Evolutionary conservation across 345 rosid genomes (phyloP).

Genomic region (Chamaenerion angustifolium): DNA sequence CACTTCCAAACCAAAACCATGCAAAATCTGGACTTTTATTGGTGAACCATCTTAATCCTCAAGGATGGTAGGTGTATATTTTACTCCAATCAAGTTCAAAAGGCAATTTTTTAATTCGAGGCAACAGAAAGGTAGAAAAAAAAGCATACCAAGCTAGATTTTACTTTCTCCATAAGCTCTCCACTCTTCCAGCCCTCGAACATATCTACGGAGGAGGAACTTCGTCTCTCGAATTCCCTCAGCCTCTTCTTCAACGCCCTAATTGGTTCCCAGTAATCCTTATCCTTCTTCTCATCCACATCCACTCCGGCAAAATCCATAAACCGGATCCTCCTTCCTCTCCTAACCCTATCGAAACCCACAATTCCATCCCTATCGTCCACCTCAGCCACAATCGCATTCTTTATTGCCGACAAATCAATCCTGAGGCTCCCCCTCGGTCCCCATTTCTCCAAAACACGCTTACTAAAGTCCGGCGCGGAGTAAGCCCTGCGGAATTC

Average conservation of each 20-base stretch:
- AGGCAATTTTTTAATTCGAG: neutral
- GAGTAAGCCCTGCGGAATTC: constrained; percentile 89
- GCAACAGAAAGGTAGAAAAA: neutral
- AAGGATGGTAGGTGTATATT: neutral
- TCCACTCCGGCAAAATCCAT: constrained; percentile 8
- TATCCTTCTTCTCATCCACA: constrained; percentile 7
- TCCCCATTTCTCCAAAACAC: constrained; percentile 73
- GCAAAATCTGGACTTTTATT: too few relatives aligned
- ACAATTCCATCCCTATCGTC: constrained; percentile 25
- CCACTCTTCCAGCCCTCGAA: constrained; percentile 57
- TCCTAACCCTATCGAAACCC: constrained; percentile 33
- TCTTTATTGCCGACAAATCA: constrained; percentile 69
- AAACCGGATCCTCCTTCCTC: constrained; percentile 26
- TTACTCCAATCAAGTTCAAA: neutral
- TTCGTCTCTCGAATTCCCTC: constrained; percentile 75
- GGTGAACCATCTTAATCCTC: neutral
- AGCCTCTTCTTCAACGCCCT: constrained; percentile 53
- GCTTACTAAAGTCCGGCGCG: constrained; percentile 78
- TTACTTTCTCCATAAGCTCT: constrained; percentile 75
- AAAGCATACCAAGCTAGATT: constrained; percentile 65
- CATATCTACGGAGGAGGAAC: constrained; percentile 30
- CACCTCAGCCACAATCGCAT: constrained; percentile 57
- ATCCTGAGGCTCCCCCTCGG: constrained; percentile 61
- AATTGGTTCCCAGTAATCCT: constrained; percentile 63
- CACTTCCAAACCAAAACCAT: too few relatives aligned